Evolutionary conservation across 2,329 filamentous ascomycete genomes (phyloP).

Genomic region (Beauveria scarabaeidicola): DNA sequence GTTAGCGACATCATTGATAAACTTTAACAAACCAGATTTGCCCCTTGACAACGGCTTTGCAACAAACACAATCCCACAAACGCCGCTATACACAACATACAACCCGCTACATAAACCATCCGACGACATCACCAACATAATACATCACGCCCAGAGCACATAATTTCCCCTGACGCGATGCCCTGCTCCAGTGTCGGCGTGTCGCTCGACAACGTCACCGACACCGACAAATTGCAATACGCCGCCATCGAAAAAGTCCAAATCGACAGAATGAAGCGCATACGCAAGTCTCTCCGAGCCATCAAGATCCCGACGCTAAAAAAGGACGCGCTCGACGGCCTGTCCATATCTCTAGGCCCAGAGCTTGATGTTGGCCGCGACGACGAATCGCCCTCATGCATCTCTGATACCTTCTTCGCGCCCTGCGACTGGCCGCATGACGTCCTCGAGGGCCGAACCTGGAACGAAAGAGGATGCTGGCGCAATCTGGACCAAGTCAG

Average conservation of each 20-base stretch:
- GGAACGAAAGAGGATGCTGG: not conserved
- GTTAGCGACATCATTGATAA: no score
- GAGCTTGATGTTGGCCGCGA: not conserved
- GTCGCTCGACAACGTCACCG: not conserved
- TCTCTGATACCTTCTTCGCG: not conserved
- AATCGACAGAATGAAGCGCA: not conserved
- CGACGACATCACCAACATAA: not conserved
- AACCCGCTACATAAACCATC: not conserved
- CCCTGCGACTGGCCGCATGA: constrained; percentile 1
- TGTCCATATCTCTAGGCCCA: not conserved
- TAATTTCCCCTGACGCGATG: not conserved
- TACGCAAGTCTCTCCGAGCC: not conserved
- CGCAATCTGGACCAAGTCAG: not conserved
- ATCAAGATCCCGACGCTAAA: not conserved
- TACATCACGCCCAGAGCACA: not conserved
- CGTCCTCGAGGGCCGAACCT: not conserved
- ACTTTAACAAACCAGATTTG: no score
- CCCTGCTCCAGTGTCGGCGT: not conserved
- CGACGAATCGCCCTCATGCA: not conserved
- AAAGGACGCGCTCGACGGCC: not conserved
- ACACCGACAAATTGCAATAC: not conserved
- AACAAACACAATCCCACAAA: not conserved
- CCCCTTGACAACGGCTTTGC: not conserved
- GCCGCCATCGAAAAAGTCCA: not conserved
- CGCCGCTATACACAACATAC: not conserved